Percentiles rank a stretch among this genome's conserved stretches.
phyloP scores from a whole-genome alignment of 148 eudicot species.

The Nepenthes gracilis region DNA sequence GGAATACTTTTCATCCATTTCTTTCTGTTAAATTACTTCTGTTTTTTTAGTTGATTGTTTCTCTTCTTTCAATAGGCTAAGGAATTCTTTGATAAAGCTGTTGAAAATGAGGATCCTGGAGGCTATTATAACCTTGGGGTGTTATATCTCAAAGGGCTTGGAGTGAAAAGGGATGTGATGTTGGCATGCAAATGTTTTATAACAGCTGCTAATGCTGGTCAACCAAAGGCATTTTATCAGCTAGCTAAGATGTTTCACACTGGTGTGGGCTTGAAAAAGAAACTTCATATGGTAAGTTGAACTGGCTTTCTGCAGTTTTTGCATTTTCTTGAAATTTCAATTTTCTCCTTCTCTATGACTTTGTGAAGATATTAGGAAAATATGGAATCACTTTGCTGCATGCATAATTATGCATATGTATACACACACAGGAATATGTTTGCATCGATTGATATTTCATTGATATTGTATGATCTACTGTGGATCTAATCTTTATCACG shows the following conservation, averaged over 20 bases:
- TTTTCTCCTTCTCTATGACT: not conserved
- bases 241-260: slow-evolving; percentile 94
- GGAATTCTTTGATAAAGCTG: slow-evolving; percentile 90
- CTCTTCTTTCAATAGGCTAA: slow-evolving; percentile 45
- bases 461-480: too few species aligned
- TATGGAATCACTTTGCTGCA: too few species aligned
- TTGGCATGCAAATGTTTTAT: slow-evolving; percentile 58
- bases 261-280: slow-evolving; percentile 83
- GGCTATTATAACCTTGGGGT: slow-evolving; percentile 92
- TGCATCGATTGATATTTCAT: too few species aligned
- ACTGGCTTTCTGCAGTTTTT: too few species aligned
- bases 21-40: too few species aligned
- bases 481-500: too few species aligned
- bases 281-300: slow-evolving; percentile 60
- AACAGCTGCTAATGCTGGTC: slow-evolving; percentile 69
- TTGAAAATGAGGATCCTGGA: slow-evolving; percentile 69
- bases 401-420: too few species aligned
- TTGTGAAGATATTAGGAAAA: too few species aligned
- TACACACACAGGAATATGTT: too few species aligned
- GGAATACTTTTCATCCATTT: slow-evolving; percentile 36
- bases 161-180: slow-evolving; percentile 73
- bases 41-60: slow-evolving; percentile 1
- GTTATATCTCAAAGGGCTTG: slow-evolving; percentile 86
- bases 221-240: slow-evolving; percentile 93
- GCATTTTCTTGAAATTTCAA: too few species aligned